phyloP scores from a whole-genome alignment of 2,329 filamentous ascomycete genomes.

The Plectosphaerella plurivora region DNA sequence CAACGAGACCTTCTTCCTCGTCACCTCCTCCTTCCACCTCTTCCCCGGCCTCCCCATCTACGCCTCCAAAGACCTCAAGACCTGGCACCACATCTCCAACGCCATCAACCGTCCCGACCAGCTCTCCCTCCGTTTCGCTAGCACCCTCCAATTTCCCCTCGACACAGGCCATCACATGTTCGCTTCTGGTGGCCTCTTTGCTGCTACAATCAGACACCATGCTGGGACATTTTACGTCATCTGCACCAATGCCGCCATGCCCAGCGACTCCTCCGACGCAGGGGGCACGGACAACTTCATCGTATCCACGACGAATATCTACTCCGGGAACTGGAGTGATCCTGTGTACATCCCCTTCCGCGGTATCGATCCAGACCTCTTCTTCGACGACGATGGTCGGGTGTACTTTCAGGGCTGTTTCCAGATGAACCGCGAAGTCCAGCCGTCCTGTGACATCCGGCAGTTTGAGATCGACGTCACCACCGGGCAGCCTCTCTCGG shows the following conservation, averaged over 20 bases:
- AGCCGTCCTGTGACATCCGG: not conserved
- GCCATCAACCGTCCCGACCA: not conserved
- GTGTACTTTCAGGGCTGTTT: conserved; percentile 33
- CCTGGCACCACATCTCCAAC: conserved; percentile 21
- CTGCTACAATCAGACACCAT: conserved; percentile 16
- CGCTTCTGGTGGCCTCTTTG: conserved; percentile 18
- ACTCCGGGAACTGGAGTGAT: conserved; percentile 14
- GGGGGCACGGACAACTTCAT: conserved; percentile 13
- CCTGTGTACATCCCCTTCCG: conserved; percentile 12
- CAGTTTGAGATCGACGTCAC: conserved; percentile 14
- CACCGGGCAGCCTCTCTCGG: conserved; percentile 13
- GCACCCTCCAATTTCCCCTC: not conserved
- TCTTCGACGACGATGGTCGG: conserved; percentile 52
- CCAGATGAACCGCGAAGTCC: conserved; percentile 16
- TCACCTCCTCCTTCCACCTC: conserved; percentile 57
- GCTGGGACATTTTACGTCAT: conserved; percentile 15
- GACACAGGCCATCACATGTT: not conserved
- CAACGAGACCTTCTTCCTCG: conserved; percentile 25
- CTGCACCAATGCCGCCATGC: conserved; percentile 11
- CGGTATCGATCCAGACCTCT: conserved; percentile 42
- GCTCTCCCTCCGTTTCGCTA: not conserved
- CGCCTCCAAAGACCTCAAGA: conserved; percentile 24
- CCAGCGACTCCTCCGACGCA: not conserved
- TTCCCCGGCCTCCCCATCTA: conserved; percentile 47
- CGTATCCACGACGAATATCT: conserved; percentile 15